Base-by-base conservation (phyloP, 768 basidiomycete genomes). In the Boletus subparvulus region DNA sequence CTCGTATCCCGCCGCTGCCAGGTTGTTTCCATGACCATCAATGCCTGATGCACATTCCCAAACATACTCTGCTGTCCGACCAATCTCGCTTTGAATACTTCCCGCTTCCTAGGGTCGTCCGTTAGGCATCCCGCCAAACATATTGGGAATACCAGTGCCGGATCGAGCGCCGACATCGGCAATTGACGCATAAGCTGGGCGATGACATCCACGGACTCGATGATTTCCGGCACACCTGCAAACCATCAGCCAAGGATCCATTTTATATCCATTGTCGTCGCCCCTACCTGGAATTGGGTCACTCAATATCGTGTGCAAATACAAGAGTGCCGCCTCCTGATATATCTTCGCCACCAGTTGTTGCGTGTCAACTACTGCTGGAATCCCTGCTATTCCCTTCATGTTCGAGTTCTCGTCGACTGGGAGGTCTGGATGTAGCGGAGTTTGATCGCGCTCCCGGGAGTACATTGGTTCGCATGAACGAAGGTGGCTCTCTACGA, bases 41-140 rank as follows among this genome's bases (percentile, higher is more conserved):
- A 73, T 16, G 80, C 78, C 58, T 84, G 83, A 61, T 79, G 75
- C 44, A 83, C 64, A 69, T 86, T 87, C 5, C 86, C 87, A 59
- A 85, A 79, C 59, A 75, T 78, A 60, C 79, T 78, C 63, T 87
- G 82, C 57, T 82, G 78, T 32, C 67, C 72, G 26, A 81, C 78
- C 47, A 90, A 67, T 47, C 85, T 77, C 24, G 74, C 71, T 64
- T 83, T 86, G 69, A 88, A 75, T 62, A 84, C 78, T 49, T 84
- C 83, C 36, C 85, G 78, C 47, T 77, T 77, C 40, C 69, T 73
- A 17, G 77, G 81, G 68, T 86, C 83, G 69, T 89, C 84, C 44
- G 87, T 82, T 80, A 92, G 79, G 69, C 84, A 84, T 6, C 86
- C 90, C 32, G 86, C 84, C 41, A 93, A 75, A 67, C 84, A 86